Conservation (phyloP, 805 yeast species). For the Yamadazyma scolyti region DNA sequence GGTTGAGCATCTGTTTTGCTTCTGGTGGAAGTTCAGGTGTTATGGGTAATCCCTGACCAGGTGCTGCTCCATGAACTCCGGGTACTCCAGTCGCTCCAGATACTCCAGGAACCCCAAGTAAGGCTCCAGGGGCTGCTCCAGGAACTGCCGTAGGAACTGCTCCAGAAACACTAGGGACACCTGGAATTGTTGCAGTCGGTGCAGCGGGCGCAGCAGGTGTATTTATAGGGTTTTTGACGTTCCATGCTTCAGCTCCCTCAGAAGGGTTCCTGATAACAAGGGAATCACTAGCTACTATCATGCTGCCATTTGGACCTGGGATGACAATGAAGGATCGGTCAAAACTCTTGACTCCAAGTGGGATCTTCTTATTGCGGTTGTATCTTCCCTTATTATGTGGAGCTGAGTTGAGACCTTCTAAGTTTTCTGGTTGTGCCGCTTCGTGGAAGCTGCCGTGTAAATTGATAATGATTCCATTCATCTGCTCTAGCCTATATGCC, state of each 20-base stretch:
- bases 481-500: slow-evolving; percentile 63
- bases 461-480: slow-evolving; percentile 72
- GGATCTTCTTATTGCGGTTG: slow-evolving; percentile 23
- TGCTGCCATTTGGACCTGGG: slow-evolving; percentile 61
- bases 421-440: slow-evolving; percentile 48
- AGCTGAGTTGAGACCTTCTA: slow-evolving; percentile 11
- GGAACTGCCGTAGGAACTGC: slow-evolving; percentile 2
- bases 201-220: too few species aligned
- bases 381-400: slow-evolving; percentile 9
- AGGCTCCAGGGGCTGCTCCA: slow-evolving; percentile 1
- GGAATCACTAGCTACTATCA: slow-evolving; percentile 85
- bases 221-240: slow-evolving; percentile 9
- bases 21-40: slow-evolving; percentile 51
- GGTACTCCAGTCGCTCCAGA: slow-evolving; percentile 8
- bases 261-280: slow-evolving; percentile 62
- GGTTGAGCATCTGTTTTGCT: slow-evolving; percentile 45
- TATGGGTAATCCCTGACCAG: slow-evolving; percentile 11
- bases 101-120: slow-evolving; percentile 6
- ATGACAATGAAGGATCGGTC: slow-evolving; percentile 83
- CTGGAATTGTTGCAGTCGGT: too few species aligned
- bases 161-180: slow-evolving; percentile 3
- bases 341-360: slow-evolving; percentile 65
- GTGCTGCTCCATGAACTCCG: slow-evolving; percentile 12
- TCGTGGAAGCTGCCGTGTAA: slow-evolving; percentile 88
- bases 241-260: slow-evolving; percentile 58